These are phyloP conservation scores for Rhizoclosmatium hyalinum DNA, from an alignment of 371 early-diverging fungal species.

Conservation along the genomic window DNA sequence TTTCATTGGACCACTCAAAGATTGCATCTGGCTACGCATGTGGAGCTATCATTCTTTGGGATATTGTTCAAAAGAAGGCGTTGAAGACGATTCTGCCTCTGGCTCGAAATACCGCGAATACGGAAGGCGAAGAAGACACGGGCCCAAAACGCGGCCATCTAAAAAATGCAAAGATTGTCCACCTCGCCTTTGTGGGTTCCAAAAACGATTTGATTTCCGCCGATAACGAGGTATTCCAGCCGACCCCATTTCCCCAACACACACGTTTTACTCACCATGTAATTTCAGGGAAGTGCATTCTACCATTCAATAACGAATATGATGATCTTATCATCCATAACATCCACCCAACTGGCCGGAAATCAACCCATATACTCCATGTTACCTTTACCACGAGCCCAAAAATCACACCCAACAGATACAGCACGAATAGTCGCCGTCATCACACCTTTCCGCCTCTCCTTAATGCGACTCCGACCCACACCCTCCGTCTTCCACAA, in stretches of 20 bases:
- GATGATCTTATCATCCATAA: conserved; percentile 71
- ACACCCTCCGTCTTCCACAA: conserved; percentile 75
- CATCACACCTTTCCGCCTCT: conserved; percentile 77
- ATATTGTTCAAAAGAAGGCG: conserved; percentile 46
- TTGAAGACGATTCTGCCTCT: conserved; percentile 34
- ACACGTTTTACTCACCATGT: neutral
- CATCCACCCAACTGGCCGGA: conserved; percentile 19
- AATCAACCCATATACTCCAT: conserved; percentile 69
- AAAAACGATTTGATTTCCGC: conserved; percentile 74
- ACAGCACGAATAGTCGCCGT: conserved; percentile 74
- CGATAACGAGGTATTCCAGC: conserved; percentile 65
- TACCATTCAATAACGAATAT: conserved; percentile 74
- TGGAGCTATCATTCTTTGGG: conserved; percentile 79
- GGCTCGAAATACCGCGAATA: neutral
- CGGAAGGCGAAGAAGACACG: neutral
- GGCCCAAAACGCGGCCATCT: conserved; percentile 70
- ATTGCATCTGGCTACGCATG: conserved; percentile 76
- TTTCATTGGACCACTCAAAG: conserved; percentile 73
- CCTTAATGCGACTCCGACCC: conserved; percentile 78
- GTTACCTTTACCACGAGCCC: conserved; percentile 71
- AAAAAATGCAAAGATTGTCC: conserved; percentile 71
- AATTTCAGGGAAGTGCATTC: conserved; percentile 72
- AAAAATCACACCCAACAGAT: conserved; percentile 70
- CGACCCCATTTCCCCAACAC: neutral
- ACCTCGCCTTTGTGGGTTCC: conserved; percentile 73